Conservation (phyloP, 768 basidiomycete species). For the Hygrophoropsis aurantiaca region DNA sequence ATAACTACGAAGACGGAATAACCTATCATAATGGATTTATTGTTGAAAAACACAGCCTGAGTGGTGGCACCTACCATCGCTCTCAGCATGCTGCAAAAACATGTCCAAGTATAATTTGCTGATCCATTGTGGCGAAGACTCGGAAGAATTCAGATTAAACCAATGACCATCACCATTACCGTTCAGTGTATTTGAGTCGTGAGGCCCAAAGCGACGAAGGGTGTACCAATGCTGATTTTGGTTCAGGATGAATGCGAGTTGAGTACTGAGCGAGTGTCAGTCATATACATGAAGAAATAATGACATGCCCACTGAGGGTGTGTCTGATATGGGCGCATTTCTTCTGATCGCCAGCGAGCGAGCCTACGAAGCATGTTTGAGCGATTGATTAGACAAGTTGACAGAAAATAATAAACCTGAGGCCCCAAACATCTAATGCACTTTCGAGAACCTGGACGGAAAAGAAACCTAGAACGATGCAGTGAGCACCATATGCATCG, state of each 20-base stretch:
- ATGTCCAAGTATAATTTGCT: slow-evolving; percentile 80
- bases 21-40: slow-evolving; percentile 42
- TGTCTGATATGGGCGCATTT: slow-evolving; percentile 74
- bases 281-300: slow-evolving; percentile 2
- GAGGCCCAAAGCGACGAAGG: slow-evolving; percentile 71
- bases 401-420: slow-evolving; percentile 51
- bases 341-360: slow-evolving; percentile 81
- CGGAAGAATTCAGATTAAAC: slow-evolving; percentile 87
- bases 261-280: slow-evolving; percentile 47
- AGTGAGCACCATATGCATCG: not conserved
- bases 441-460: slow-evolving; percentile 87
- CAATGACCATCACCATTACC: slow-evolving; percentile 65
- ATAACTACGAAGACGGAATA: slow-evolving; percentile 81
- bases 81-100: slow-evolving; percentile 84
- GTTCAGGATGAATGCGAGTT: slow-evolving; percentile 87
- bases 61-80: slow-evolving; percentile 56
- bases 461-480: slow-evolving; percentile 71
- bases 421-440: slow-evolving; percentile 81
- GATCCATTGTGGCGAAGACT: slow-evolving; percentile 75
- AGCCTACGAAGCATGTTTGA: slow-evolving; percentile 47
- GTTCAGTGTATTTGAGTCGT: slow-evolving; percentile 17
- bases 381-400: slow-evolving; percentile 1
- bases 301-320: slow-evolving; percentile 65
- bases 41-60: not conserved
- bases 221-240: slow-evolving; percentile 89